Conservation (phyloP, 2,329 filamentous ascomycete genomes). For the Clonostachys byssicola region DNA sequence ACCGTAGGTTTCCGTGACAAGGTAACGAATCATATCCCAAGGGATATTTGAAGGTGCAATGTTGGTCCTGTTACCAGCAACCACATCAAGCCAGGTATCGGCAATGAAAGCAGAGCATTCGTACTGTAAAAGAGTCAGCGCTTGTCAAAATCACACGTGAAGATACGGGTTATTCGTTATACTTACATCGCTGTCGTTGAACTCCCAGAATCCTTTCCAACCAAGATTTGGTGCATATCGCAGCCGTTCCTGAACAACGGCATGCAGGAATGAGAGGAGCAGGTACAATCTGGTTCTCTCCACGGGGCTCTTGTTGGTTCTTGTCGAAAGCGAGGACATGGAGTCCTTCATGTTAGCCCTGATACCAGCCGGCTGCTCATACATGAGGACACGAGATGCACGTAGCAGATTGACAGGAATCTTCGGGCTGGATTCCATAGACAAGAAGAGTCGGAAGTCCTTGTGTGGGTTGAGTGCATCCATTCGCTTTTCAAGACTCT, state of each 20-base stretch:
- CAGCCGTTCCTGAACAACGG: constrained; percentile 89
- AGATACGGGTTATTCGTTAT: neutral
- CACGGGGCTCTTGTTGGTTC: constrained; percentile 77
- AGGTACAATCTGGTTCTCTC: constrained; percentile 89
- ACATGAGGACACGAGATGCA: constrained; percentile 91
- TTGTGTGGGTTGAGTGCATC: constrained; percentile 90
- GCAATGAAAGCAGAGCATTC: constrained; percentile 96
- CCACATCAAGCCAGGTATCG: constrained; percentile 85
- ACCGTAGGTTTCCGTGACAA: constrained; percentile 92
- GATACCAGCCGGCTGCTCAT: constrained; percentile 95
- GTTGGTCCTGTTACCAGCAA: constrained; percentile 83
- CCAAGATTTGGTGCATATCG: constrained; percentile 91
- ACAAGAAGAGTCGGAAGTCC: constrained; percentile 92
- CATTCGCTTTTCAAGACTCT: constrained; percentile 95
- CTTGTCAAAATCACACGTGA: neutral
- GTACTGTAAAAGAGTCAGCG: constrained; percentile 52
- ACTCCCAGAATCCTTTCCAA: constrained; percentile 99
- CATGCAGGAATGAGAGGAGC: constrained; percentile 89
- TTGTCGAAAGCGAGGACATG: constrained; percentile 73
- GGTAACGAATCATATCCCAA: constrained; percentile 90
- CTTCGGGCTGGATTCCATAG: constrained; percentile 95
- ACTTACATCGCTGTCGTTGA: constrained; percentile 97
- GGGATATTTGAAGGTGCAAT: constrained; percentile 91
- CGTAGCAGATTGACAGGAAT: constrained; percentile 95
- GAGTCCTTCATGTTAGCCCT: constrained; percentile 99